Conservation (phyloP, 371 early-diverging fungal genomes). For the Mortierella sp. region DNA sequence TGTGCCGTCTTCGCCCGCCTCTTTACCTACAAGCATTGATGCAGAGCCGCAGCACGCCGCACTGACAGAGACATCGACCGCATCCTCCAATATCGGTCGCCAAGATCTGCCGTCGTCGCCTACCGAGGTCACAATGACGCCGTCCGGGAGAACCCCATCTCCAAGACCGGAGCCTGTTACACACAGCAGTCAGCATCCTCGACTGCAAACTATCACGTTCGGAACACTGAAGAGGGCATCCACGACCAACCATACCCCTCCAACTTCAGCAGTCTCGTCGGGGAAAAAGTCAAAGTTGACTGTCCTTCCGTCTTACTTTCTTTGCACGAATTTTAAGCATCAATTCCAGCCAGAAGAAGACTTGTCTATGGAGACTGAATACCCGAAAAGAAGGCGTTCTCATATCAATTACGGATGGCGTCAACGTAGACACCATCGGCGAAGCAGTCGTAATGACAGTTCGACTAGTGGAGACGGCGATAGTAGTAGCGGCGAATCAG, state of each 20-base stretch:
- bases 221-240: slow-evolving; percentile 52
- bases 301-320: slow-evolving; percentile 34
- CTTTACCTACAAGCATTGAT: slow-evolving; percentile 3
- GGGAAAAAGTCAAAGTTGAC: slow-evolving; percentile 33
- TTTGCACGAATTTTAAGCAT: slow-evolving; percentile 36
- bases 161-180: too few species aligned
- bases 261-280: not conserved
- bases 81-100: not conserved
- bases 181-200: slow-evolving; percentile 12
- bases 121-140: not conserved
- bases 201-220: slow-evolving; percentile 35
- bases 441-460: slow-evolving; percentile 35
- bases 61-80: not conserved
- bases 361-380: slow-evolving; percentile 15
- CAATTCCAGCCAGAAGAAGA: slow-evolving; percentile 46
- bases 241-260: slow-evolving; percentile 14
- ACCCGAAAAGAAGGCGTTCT: slow-evolving; percentile 35
- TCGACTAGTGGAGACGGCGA: slow-evolving; percentile 22
- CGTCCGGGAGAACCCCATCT: slow-evolving; percentile 9
- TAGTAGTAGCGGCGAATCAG: slow-evolving; percentile 42
- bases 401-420: slow-evolving; percentile 1
- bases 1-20: not conserved
- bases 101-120: slow-evolving; percentile 4
- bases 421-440: slow-evolving; percentile 10
- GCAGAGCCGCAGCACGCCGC: not conserved